Conservation (phyloP, 2,329 filamentous ascomycete species). For the Aschersonia sp. region DNA sequence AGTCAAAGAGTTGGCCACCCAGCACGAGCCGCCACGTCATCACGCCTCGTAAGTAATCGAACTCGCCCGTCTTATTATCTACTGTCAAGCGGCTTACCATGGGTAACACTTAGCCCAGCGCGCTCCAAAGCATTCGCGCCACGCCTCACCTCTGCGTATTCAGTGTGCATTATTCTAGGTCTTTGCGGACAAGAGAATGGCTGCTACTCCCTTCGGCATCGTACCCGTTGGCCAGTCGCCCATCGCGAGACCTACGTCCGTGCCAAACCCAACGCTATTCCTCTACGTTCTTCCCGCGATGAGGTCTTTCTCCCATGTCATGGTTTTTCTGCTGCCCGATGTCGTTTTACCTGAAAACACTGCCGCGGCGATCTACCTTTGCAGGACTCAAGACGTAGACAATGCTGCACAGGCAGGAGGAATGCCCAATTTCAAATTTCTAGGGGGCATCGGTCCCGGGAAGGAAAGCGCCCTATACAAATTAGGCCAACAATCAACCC, state of each 20-base stretch:
- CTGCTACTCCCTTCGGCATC: slow-evolving; percentile 39
- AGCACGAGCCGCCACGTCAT: too few species aligned
- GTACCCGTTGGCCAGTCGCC: slow-evolving; percentile 46
- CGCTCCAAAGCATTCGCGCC: too few species aligned
- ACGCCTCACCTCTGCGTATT: too few species aligned
- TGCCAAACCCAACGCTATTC: slow-evolving; percentile 38
- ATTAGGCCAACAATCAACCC: slow-evolving; percentile 27
- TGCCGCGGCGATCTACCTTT: slow-evolving; percentile 82
- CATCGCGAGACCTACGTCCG: slow-evolving; percentile 37
- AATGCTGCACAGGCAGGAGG: slow-evolving; percentile 23
- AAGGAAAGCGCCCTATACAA: slow-evolving; percentile 91
- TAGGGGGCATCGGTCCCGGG: slow-evolving; percentile 77
- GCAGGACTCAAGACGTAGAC: slow-evolving; percentile 30
- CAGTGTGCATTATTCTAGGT: too few species aligned
- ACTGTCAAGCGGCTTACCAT: too few species aligned
- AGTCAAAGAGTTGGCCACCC: too few species aligned
- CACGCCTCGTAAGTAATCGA: too few species aligned
- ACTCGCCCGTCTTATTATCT: too few species aligned
- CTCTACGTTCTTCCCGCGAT: slow-evolving; percentile 35
- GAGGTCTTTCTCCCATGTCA: slow-evolving; percentile 61
- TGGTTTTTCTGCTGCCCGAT: slow-evolving; percentile 78
- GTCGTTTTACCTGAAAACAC: slow-evolving; percentile 57
- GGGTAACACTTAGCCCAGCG: too few species aligned
- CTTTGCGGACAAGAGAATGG: slow-evolving; percentile 14
- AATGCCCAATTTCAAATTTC: slow-evolving; percentile 56